phyloP scores from a whole-genome alignment of 2,329 filamentous ascomycete species.

The Aspergillus sojae region DNA sequence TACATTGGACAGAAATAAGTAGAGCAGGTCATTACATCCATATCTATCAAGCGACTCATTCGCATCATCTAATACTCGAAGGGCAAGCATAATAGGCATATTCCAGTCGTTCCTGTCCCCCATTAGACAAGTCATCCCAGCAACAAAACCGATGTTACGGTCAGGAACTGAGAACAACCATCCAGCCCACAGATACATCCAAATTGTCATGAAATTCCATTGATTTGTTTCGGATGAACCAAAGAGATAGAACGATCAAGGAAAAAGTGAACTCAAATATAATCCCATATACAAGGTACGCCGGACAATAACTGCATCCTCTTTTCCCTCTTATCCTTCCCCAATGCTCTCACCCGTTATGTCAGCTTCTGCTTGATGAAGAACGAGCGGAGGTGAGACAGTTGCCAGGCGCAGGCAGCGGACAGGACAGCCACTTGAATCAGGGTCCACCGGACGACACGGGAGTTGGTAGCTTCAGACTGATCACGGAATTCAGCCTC shows the following conservation, averaged over 20 bases:
- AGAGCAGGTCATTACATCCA: slow-evolving; percentile 11
- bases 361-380: slow-evolving; percentile 99
- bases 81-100: background rate
- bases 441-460: slow-evolving; percentile 91
- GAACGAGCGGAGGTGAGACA: slow-evolving; percentile 92
- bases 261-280: background rate
- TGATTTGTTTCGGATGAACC: background rate
- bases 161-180: background rate
- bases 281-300: slow-evolving; percentile 3
- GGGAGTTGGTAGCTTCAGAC: slow-evolving; percentile 87
- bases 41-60: slow-evolving; percentile 12
- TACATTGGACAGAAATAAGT: background rate
- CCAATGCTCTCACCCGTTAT: slow-evolving; percentile 48
- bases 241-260: slow-evolving; percentile 1
- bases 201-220: background rate
- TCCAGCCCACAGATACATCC: background rate
- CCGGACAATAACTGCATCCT: background rate
- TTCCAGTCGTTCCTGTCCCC: background rate
- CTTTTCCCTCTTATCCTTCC: background rate
- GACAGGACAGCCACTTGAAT: slow-evolving; percentile 85
- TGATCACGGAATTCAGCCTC: slow-evolving; percentile 98
- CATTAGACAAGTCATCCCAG: background rate
- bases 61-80: background rate
- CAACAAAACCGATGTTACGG: background rate
- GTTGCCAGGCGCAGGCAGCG: slow-evolving; percentile 92